Percentiles rank a stretch among this genome's conserved stretches.
These are phyloP conservation scores for Heliamphora pulchella DNA, from an alignment of 179 eudicot genomes.

Conservation along the genomic window DNA sequence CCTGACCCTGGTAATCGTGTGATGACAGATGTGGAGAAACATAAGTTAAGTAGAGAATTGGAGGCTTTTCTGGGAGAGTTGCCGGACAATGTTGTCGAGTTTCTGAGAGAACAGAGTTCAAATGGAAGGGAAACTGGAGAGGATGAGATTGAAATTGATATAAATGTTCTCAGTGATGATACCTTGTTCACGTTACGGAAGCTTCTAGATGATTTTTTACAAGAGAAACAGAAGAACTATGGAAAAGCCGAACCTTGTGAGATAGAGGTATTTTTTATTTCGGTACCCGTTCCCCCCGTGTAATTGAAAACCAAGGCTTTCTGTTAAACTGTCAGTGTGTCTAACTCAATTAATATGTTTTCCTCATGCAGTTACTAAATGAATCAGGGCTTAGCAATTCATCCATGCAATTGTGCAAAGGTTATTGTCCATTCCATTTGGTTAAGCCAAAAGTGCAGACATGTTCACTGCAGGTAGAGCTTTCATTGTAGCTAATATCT, in stretches of 20 bases:
- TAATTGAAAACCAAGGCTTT: neutral
- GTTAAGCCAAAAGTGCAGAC: neutral
- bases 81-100: slow-evolving; percentile 58
- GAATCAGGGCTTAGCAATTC: slow-evolving; percentile 80
- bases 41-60: slow-evolving; percentile 49
- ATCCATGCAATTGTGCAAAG: slow-evolving; percentile 62
- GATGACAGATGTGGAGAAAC: slow-evolving; percentile 59
- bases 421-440: slow-evolving; percentile 27
- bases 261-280: slow-evolving; percentile 55
- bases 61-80: slow-evolving; percentile 45
- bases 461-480: neutral
- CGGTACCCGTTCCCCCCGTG: neutral
- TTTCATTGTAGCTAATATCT: neutral
- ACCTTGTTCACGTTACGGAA: slow-evolving; percentile 50
- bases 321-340: neutral
- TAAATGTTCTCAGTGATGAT: slow-evolving; percentile 60
- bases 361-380: slow-evolving; percentile 45
- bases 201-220: slow-evolving; percentile 56
- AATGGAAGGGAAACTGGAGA: slow-evolving; percentile 41
- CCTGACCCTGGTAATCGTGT: slow-evolving; percentile 33
- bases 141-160: slow-evolving; percentile 85
- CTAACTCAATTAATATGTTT: neutral
- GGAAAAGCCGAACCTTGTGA: slow-evolving; percentile 64
- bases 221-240: slow-evolving; percentile 38
- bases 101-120: slow-evolving; percentile 52